These are phyloP conservation scores for Salicornia ramosissima DNA, from an alignment of 148 eudicot genomes.

Conservation along the genomic window DNA sequence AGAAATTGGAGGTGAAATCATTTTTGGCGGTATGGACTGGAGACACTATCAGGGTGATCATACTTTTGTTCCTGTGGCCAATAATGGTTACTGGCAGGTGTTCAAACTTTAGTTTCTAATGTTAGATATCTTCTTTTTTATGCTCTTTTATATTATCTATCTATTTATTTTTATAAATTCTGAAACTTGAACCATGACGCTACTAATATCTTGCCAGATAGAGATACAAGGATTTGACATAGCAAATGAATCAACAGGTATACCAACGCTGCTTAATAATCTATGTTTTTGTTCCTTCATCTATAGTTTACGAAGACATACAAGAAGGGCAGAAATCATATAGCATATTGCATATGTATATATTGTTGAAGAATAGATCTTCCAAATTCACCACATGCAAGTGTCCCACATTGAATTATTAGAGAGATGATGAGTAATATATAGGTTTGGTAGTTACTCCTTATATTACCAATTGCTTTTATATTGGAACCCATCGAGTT, in stretches of 20 bases:
- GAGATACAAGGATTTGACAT: constrained; percentile 38
- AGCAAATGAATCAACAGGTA: constrained; percentile 41
- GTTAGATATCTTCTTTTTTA: background rate
- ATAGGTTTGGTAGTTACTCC: no score
- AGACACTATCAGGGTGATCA: constrained; percentile 47
- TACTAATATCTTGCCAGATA: constrained; percentile 33
- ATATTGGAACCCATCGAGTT: no score
- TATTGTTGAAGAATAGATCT: no score
- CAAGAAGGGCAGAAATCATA: no score
- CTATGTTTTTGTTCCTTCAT: no score
- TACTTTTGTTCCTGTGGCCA: constrained; percentile 43
- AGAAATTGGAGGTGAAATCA: constrained; percentile 51
- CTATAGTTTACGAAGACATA: background rate
- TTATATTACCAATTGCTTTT: no score
- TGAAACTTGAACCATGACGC: background rate
- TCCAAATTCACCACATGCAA: no score
- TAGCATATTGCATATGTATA: no score
- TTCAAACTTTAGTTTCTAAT: background rate
- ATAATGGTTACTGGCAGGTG: constrained; percentile 66
- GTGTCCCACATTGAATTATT: no score
- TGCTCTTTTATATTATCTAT: background rate
- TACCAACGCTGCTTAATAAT: no score
- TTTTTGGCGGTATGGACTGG: constrained; percentile 53
- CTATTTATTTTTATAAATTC: background rate
- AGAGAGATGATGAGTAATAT: no score